Conservation (phyloP, 1,284 basidiomycete species). For the Fomes fomentarius region DNA sequence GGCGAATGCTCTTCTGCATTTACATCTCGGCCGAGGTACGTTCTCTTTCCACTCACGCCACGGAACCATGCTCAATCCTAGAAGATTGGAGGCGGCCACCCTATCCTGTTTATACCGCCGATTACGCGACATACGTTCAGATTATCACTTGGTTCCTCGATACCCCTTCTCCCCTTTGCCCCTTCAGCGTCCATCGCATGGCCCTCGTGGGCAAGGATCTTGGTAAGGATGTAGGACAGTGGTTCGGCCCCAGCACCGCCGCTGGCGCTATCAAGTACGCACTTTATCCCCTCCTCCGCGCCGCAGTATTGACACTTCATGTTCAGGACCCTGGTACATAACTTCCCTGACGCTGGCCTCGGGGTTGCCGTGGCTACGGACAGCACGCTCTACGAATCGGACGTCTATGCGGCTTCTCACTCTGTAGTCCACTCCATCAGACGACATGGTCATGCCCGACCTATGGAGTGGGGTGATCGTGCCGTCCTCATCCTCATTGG, state of each 20-base stretch:
- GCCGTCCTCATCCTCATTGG: conserved; percentile 92
- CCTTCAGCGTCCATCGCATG: conserved; percentile 97
- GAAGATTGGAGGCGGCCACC: conserved; percentile 84
- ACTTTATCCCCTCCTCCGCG: neutral
- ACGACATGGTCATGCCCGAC: conserved; percentile 33
- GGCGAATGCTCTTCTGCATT: conserved; percentile 86
- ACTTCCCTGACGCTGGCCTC: conserved; percentile 81
- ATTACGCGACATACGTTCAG: conserved; percentile 80
- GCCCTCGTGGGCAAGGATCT: conserved; percentile 93
- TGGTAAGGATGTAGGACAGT: conserved; percentile 94
- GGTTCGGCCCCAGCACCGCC: conserved; percentile 98
- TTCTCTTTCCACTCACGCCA: conserved; percentile 18
- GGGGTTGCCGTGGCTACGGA: conserved; percentile 87
- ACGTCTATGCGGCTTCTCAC: conserved; percentile 83
- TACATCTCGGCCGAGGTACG: conserved; percentile 87
- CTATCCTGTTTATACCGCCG: conserved; percentile 56
- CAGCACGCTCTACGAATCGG: conserved; percentile 78
- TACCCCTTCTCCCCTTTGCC: conserved; percentile 84
- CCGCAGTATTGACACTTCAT: neutral
- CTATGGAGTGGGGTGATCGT: conserved; percentile 72
- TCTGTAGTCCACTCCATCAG: conserved; percentile 40
- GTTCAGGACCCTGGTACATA: conserved; percentile 72
- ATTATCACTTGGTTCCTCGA: conserved; percentile 96
- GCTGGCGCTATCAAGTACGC: conserved; percentile 91
- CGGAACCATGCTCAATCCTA: conserved; percentile 3